Evolutionary conservation across 805 yeast species (phyloP).

Genomic region (Starmerella davenportii): DNA sequence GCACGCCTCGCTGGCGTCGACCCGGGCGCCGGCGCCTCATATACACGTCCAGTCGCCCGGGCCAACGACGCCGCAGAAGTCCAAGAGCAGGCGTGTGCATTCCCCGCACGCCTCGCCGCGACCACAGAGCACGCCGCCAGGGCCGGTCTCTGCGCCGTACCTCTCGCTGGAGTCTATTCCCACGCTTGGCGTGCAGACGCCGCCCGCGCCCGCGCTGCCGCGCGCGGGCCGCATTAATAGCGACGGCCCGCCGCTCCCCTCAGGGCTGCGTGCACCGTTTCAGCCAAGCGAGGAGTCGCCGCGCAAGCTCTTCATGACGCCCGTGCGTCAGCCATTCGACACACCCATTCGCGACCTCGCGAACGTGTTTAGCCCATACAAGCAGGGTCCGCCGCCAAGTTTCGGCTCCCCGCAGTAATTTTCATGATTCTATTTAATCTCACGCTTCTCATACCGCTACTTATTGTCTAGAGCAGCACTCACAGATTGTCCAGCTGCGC

Average conservation of each 20-base stretch:
- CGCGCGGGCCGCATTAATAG: not conserved
- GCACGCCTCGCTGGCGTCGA: not conserved
- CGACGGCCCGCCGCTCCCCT: not conserved
- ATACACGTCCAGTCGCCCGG: too few relatives aligned
- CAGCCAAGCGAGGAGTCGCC: constrained; percentile 6
- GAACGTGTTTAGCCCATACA: constrained; percentile 17
- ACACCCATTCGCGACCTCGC: constrained; percentile 19
- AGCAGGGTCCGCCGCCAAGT: constrained; percentile 8
- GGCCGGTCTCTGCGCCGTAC: not conserved
- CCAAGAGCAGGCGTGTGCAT: not conserved
- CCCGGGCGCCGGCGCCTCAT: not conserved
- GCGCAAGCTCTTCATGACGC: constrained; percentile 11
- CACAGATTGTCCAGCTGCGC: too few relatives aligned
- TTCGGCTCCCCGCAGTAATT: constrained; percentile 14
- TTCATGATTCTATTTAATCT: not conserved
- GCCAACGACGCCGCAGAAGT: not conserved
- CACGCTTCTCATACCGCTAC: too few relatives aligned
- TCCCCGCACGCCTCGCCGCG: not conserved
- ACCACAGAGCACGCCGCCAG: not conserved
- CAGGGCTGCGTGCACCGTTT: not conserved
- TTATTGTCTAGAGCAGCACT: too few relatives aligned
- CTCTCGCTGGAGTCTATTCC: not conserved
- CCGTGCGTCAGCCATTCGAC: constrained; percentile 17
- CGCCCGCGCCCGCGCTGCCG: not conserved
- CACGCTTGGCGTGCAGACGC: not conserved